Base-by-base conservation (phyloP, 2,329 filamentous ascomycete genomes). In the Ascochyta pisi region DNA sequence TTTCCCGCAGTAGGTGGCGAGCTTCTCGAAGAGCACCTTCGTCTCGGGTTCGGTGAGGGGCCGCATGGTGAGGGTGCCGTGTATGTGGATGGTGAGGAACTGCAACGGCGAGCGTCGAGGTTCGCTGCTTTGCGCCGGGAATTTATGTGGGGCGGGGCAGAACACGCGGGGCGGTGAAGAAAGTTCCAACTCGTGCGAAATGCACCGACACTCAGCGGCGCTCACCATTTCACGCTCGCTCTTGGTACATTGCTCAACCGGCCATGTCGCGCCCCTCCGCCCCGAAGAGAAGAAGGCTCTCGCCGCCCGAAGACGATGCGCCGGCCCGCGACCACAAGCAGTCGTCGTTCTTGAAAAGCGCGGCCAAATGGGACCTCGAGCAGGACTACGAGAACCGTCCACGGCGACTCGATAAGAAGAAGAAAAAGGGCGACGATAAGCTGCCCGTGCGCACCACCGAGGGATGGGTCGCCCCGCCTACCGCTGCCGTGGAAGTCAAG, bases 1-100 rank as follows among this genome's bases (percentile, higher is more conserved):
- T 68, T 85, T 86, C 65, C 93, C 92, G 23, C 91, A 95, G 82
- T 98, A 99, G 77, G 92, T 91, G 55, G 95, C 95, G 37, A 99
- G 86, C 82, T 98, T 96, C 67, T 89, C 86, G 78, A 97, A 96
- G 68, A 97, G 86, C 1, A 89, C 90, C 75, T 88, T 86, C 55
- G 88, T 90, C 79, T 92, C 89, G 71, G 82, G 78, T 76, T 92
- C 92, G 53, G 92, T 95, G 64, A 96, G 86, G 48, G 89, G 86
- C 52, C 92, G 86, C 91, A 96, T 96, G 29, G 37, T 58, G 44
- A 33, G 50, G 38, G 46, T 4, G 40, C 22, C 9, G 13, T 49
- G 37, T 31, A n/a, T 49, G 40, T 61, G 31, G 29, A 49, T 22
- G 50, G 44, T 33, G 34, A 54, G 45, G 23, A n/a, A 19, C n/a